Conservation (phyloP, 768 basidiomycete genomes). For the Trametes sanguinea region DNA sequence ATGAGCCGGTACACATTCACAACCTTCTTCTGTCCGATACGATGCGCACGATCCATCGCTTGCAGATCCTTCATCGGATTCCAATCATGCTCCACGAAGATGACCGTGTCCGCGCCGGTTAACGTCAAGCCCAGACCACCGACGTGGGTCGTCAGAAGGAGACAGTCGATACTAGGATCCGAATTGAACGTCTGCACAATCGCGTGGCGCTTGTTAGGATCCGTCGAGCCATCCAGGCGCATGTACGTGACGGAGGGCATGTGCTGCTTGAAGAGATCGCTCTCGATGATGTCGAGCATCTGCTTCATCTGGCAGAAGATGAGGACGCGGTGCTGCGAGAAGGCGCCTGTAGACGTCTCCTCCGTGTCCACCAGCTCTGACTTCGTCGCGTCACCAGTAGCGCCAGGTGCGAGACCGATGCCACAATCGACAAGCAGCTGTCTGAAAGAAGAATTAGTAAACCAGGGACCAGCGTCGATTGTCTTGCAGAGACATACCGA, state of each 20-base stretch:
- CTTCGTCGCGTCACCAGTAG: slow-evolving; percentile 57
- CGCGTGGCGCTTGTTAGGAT: slow-evolving; percentile 91
- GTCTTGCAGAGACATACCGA: slow-evolving; percentile 53
- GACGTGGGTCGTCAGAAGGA: slow-evolving; percentile 94
- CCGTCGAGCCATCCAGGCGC: slow-evolving; percentile 93
- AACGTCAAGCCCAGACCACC: slow-evolving; percentile 94
- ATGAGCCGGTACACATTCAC: slow-evolving; percentile 98
- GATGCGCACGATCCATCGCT: slow-evolving; percentile 98
- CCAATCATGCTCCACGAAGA: slow-evolving; percentile 99
- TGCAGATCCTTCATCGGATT: slow-evolving; percentile 99
- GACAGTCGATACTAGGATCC: slow-evolving; percentile 95
- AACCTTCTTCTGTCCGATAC: slow-evolving; percentile 97
- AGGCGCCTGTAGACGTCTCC: slow-evolving; percentile 51
- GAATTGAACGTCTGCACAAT: slow-evolving; percentile 98
- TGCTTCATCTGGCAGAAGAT: slow-evolving; percentile 99
- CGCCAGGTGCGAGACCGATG: slow-evolving; percentile 61
- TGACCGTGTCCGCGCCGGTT: slow-evolving; percentile 98
- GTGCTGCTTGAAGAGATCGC: slow-evolving; percentile 82
- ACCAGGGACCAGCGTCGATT: slow-evolving; percentile 1
- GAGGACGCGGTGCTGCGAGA: slow-evolving; percentile 96
- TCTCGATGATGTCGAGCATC: slow-evolving; percentile 98
- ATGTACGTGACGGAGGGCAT: slow-evolving; percentile 99
- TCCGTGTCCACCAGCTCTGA: slow-evolving; percentile 66
- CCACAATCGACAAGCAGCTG: slow-evolving; percentile 95
- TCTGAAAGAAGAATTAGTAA: slow-evolving; percentile 41